phyloP scores from a whole-genome alignment of 2,329 filamentous ascomycete genomes.

The Claviceps spartinae region DNA sequence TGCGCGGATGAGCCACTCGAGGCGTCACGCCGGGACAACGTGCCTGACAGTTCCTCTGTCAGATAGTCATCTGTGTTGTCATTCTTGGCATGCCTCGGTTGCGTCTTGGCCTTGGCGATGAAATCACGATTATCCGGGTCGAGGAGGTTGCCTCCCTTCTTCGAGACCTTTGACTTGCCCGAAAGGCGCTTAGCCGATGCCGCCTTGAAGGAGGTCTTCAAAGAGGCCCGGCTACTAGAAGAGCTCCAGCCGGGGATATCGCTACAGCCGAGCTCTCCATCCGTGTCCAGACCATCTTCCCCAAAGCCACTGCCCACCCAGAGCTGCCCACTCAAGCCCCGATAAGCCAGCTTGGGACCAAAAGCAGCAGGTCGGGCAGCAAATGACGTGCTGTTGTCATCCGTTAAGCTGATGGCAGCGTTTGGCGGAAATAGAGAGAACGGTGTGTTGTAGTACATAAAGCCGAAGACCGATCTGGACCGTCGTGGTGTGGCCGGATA shows the following conservation, averaged over 20 bases:
- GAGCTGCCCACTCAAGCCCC: conserved; percentile 73
- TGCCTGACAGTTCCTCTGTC: conserved; percentile 36
- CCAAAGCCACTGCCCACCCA: conserved; percentile 91
- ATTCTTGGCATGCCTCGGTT: conserved; percentile 23
- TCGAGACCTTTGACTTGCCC: conserved; percentile 7
- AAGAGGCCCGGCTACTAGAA: conserved; percentile 32
- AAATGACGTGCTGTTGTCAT: conserved; percentile 97
- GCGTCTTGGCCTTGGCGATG: conserved; percentile 6
- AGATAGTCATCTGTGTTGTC: conserved; percentile 82
- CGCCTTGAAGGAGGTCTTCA: conserved; percentile 26
- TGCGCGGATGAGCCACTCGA: conserved; percentile 36
- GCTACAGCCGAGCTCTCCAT: conserved; percentile 86
- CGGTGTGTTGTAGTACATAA: conserved; percentile 61
- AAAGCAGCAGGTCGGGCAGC: conserved; percentile 86
- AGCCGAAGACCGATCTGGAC: conserved; percentile 20
- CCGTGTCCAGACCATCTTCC: conserved; percentile 57
- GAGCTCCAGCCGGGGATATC: conserved; percentile 84
- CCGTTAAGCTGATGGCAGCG: conserved; percentile 87
- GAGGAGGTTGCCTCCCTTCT: conserved; percentile 11
- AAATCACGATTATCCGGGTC: conserved; percentile 16
- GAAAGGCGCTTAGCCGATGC: conserved; percentile 11
- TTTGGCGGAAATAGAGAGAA: conserved; percentile 89
- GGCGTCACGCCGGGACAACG: conserved; percentile 21
- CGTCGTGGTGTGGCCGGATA: conserved; percentile 12
- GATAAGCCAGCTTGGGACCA: conserved; percentile 61